Evolutionary conservation across 164 flowering plant species (phyloP).

Genomic region (Liriodendron chinense): DNA sequence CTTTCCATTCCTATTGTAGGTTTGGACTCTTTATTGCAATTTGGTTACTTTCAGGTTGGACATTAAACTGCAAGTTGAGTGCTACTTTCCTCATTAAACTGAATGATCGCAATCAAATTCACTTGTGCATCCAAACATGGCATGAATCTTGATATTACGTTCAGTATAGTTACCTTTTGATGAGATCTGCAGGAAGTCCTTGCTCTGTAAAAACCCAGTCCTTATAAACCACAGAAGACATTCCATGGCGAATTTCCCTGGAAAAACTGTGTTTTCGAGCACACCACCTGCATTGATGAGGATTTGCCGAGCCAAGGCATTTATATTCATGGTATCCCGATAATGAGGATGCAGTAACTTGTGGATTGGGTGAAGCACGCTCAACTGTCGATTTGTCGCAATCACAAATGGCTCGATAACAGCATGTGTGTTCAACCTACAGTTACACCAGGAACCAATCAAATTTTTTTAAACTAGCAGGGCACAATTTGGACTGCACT

Average conservation of each 20-base stretch:
- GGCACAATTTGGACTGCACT: background rate
- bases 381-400: constrained; percentile 76
- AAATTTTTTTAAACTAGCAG: background rate
- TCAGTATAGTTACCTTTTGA: constrained; percentile 51
- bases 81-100: too few species aligned
- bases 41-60: too few species aligned
- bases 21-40: too few species aligned
- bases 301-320: constrained; percentile 77
- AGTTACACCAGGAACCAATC: background rate
- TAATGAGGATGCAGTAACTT: constrained; percentile 89
- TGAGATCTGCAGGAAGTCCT: constrained; percentile 73
- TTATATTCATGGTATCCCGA: constrained; percentile 83
- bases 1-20: background rate
- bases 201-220: constrained; percentile 75
- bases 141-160: too few species aligned
- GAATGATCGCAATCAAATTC: too few species aligned
- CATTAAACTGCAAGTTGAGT: too few species aligned
- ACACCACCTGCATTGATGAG: constrained; percentile 80
- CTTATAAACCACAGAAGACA: constrained; percentile 67
- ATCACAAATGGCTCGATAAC: constrained; percentile 83
- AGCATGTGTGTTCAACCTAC: constrained; percentile 90
- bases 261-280: constrained; percentile 77
- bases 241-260: constrained; percentile 71
- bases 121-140: too few species aligned
- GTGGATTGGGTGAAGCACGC: constrained; percentile 76